Evolutionary conservation across 2,329 filamentous ascomycete species (phyloP), one percentile per base, ranked within the genome.

Genomic region (Neonectria magnoliae): DNA sequence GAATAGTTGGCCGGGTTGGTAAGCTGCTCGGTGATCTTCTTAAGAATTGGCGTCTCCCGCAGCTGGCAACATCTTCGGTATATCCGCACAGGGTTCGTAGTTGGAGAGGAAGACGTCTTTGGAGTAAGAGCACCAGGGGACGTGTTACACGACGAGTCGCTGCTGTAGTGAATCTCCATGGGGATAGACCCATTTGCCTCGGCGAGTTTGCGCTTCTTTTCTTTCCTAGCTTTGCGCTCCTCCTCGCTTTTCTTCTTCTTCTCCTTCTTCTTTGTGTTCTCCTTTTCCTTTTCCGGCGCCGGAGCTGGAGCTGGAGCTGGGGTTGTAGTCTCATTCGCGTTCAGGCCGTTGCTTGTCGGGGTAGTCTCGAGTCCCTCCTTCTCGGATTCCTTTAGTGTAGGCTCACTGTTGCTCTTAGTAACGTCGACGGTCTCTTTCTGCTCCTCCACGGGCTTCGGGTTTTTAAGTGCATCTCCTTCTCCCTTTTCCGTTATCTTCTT

Each of bases 231-330:
- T 76, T 97, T 97, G 45, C 94, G 87, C 78, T 98, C 95, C 64
- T 95, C 94, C 76, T 98, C 95, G 44, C 93, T 97, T 69, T 91
- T 90, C 82, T 97, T 97, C 81, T 98, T 98, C 84, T 97, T 98
- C 76, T 98, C 94, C 79, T 93, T 96, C 80, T 97, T 98, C 72
- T 90, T 90, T 8, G 80, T 82, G 33, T 80, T 81, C 44, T 79
- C 87, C 76, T 80, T 81, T 25, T 81, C 78, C 48, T 75, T 75
- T n/a, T 66, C 65, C 16, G 47, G 51, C 10, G 44, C n/a, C 10
- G 10, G 14, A n/a, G 14, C 25, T 50, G 14, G 45, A 7, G 14
- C 25, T n/a, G 55, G 33, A 3, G 60, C 44, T 2, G 67, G 47
- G 25, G 66, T 59, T 31, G 77, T 63, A 9, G 69, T 59, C 10